Base-by-base conservation (phyloP, 2,329 filamentous ascomycete genomes). In the Alternaria gaisen region DNA sequence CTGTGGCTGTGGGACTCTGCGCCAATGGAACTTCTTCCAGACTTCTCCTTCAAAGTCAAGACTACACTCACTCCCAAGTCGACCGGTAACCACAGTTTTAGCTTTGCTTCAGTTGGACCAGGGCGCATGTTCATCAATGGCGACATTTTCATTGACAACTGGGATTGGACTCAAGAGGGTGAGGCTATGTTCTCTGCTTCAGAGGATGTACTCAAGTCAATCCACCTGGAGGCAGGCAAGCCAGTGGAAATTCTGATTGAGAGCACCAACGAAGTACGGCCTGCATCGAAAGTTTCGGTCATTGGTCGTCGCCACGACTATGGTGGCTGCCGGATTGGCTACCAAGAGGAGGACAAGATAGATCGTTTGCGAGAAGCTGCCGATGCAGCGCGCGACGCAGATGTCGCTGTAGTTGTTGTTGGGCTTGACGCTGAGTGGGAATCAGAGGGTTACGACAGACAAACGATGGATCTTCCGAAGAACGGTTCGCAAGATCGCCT, bases 361-460 rank as follows among this genome's bases (percentile, higher is more conserved):
- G 80, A 85, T 51, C 84, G 78, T 8, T 60, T 79, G 3, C 70
- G 77, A 56, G 78, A 88, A 61, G 91, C 92, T 0, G 89, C 90
- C 1, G 82, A 85, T 28, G 82, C 91, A 7, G 92, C 92, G 30
- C 85, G 84, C 72, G 83, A 86, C 42, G 89, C 89, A 1, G 91
- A 94, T 58, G 90, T 94, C 72, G 92, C 94, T 48, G 85, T 95
- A 63, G 83, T 95, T 55, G 91, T 91, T 72, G 89, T 89, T 2
- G 92, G 92, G 2, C 84, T 95, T 48, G 94, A 93, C 71, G 86
- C 86, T 6, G 90, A 92, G 73, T 92, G 89, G 89, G 90, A 92
- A 72, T 91, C 89, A 2, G 90, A 91, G 72, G 89, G 89, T 24
- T 83, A 86, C 40, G 89, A 91, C 72, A 83, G 88, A 43, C 82